Percentiles rank a stretch among this genome's conserved stretches.
Evolutionary conservation across 2,329 filamentous ascomycete genomes (phyloP).

Genomic region (Scedosporium minutisporum): DNA sequence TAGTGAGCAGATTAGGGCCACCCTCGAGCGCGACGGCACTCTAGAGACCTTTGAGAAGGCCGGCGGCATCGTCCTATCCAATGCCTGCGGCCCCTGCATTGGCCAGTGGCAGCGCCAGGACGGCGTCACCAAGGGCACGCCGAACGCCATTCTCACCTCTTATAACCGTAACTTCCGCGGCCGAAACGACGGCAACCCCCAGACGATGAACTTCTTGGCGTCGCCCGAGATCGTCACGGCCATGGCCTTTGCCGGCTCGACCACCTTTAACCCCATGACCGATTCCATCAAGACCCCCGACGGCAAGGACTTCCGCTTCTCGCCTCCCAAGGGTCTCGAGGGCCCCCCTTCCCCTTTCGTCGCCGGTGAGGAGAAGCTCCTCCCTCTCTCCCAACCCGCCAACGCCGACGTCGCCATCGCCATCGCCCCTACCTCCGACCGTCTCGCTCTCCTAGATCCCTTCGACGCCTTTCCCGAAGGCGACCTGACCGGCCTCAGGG

Average conservation of each 20-base stretch:
- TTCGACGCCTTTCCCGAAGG: slow-evolving; percentile 72
- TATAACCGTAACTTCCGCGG: slow-evolving; percentile 99
- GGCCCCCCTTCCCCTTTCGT: slow-evolving; percentile 60
- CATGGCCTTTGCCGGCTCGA: slow-evolving; percentile 84
- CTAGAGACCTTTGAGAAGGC: slow-evolving; percentile 77
- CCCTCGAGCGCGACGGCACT: slow-evolving; percentile 79
- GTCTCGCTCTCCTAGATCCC: slow-evolving; percentile 82
- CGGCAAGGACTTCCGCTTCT: slow-evolving; percentile 77
- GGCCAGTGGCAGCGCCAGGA: slow-evolving; percentile 94
- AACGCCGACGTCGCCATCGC: slow-evolving; percentile 62
- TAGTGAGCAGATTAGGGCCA: slow-evolving; percentile 93
- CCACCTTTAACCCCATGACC: slow-evolving; percentile 92
- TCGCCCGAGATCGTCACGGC: slow-evolving; percentile 95
- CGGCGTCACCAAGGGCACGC: slow-evolving; percentile 69
- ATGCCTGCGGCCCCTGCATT: slow-evolving; percentile 89
- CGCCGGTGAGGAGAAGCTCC: slow-evolving; percentile 63
- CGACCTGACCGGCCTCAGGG: slow-evolving; percentile 68
- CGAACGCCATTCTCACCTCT: slow-evolving; percentile 90
- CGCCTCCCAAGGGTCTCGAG: slow-evolving; percentile 62
- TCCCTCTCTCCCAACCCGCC: slow-evolving; percentile 61
- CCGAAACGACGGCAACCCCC: slow-evolving; percentile 91
- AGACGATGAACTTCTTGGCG: slow-evolving; percentile 97
- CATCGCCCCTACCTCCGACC: slow-evolving; percentile 78
- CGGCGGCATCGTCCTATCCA: slow-evolving; percentile 82
- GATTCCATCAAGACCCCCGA: slow-evolving; percentile 73